phyloP scores from a whole-genome alignment of 163 green algal genomes.

The Prototheca wickerhamii region DNA sequence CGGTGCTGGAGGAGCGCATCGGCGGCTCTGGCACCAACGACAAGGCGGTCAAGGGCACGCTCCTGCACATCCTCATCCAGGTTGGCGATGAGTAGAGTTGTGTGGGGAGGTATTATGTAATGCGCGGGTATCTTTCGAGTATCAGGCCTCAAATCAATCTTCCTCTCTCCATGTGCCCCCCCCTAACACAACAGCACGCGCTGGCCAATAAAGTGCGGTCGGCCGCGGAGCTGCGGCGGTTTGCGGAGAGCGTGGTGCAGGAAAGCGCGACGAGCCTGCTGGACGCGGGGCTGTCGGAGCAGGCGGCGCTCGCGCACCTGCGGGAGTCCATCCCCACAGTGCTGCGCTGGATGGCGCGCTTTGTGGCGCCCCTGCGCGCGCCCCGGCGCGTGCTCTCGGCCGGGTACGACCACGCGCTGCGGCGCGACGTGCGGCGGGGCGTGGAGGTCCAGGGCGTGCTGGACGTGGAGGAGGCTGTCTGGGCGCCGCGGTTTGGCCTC shows the following conservation, averaged over 20 bases:
- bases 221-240: no score
- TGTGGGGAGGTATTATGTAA: no score
- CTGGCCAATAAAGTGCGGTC: no score
- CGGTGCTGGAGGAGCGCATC: conserved; percentile 60
- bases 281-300: no score
- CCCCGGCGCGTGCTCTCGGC: conserved; percentile 11
- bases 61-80: conserved; percentile 70
- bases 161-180: no score
- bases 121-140: no score
- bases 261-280: no score
- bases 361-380: conserved; percentile 20
- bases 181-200: no score
- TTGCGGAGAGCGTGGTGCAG: no score
- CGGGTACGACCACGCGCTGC: neutral
- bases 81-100: neutral
- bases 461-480: conserved; percentile 85
- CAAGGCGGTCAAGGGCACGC: conserved; percentile 51
- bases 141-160: no score
- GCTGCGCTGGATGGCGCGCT: conserved; percentile 27
- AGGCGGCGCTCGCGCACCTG: neutral
- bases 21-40: conserved; percentile 31
- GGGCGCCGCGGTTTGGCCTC: conserved; percentile 67
- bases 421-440: neutral
- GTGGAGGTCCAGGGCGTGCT: conserved; percentile 35
- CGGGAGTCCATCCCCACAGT: neutral